Evolutionary conservation across 169 alveolate genomes (phyloP), one percentile per base, ranked within the genome.

Genomic region (Cyclospora cayetanensis): DNA sequence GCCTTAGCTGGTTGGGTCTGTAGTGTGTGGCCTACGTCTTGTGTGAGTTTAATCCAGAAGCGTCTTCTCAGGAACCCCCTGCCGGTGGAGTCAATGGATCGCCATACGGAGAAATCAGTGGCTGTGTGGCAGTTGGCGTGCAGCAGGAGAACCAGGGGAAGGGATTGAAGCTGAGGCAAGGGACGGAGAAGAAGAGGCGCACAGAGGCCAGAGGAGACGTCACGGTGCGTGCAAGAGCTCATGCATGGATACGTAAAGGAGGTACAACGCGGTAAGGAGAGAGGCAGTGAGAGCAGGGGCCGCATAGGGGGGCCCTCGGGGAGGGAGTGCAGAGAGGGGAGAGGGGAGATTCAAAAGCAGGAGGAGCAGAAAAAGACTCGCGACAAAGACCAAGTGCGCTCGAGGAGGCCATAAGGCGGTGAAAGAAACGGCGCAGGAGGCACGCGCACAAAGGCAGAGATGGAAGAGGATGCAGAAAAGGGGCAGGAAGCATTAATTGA

Each of bases 21-120:
- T n/a, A n/a, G n/a, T n/a, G n/a, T n/a, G n/a, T n/a, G n/a, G n/a
- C n/a, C n/a, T n/a, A n/a, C n/a, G n/a, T n/a, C n/a, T n/a, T n/a
- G 12, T 1, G 20, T 46, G 37, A 72, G 55, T 1, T 18, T 4
- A 2, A 72, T 34, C 22, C 42, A 72, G n/a, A 72, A 12, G 60
- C 84, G 84, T 15, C 84, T 34, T 55, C 84, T 72, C 2, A 72
- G 35, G 25, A 72, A 72, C 35, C 84, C 84, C 18, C 42, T 72
- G 12, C 84, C 84, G 35, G 50, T 72, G 35, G 27, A 37, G 60
- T 72, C 84, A n/a, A 72, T 39, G 1, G 84, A 72, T 2, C 84
- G 84, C 84, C 84, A 72, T 34, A 72, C 27, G 22, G 0, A 35
- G 7, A 72, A 15, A 35, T 72, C 84, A n/a, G 34, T 55, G 11